Evolutionary conservation across 768 basidiomycete genomes (phyloP), one percentile per base, ranked within the genome.

Genomic region (Naganishia antarctica): DNA sequence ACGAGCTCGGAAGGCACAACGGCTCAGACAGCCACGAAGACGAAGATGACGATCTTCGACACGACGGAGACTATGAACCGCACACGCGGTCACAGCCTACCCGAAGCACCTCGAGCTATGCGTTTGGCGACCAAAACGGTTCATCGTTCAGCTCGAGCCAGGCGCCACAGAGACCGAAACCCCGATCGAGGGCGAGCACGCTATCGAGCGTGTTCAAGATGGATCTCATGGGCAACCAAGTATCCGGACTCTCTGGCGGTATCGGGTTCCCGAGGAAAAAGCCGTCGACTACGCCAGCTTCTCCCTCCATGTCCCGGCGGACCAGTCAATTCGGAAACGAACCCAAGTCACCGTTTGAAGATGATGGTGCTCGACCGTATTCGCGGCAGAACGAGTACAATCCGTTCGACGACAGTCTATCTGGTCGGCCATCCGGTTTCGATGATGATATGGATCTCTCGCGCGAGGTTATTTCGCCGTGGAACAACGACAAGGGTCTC

Each of bases 51-150:
- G 65, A 68, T 12, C 70, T 66, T 1, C 69, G 72, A 60, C 66
- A 57, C 61, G 68, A 58, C 34, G 60, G 21, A 18, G 48, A 31
- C 18, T 31, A 51, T n/a, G 48, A 59, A 15, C 9, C 43, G 13
- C 28, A 48, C n/a, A 23, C 48, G 26, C 29, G 73, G 69, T 21
- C 29, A n/a, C 11, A 13, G 32, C 31, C 31, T 40, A 12, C 8
- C 13, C 47, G 47, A 8, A 49, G 21, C 47, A 12, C 47, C 11
- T 12, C 47, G 11, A 64, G 69, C 21, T 77, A 77, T 58, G 74
- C 70, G 26, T 77, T 77, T 62, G 74, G 72, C 7, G 71, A 61
- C 31, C 43, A 69, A 47, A 73, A 73, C 6, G 65, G 69, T 23
- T 73, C 72, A 0, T 61, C 59, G n/a, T 67, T 67, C 46, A 63